phyloP scores from a whole-genome alignment of 1,139 yeast genomes.

The Arxiozyma heterogenica region DNA sequence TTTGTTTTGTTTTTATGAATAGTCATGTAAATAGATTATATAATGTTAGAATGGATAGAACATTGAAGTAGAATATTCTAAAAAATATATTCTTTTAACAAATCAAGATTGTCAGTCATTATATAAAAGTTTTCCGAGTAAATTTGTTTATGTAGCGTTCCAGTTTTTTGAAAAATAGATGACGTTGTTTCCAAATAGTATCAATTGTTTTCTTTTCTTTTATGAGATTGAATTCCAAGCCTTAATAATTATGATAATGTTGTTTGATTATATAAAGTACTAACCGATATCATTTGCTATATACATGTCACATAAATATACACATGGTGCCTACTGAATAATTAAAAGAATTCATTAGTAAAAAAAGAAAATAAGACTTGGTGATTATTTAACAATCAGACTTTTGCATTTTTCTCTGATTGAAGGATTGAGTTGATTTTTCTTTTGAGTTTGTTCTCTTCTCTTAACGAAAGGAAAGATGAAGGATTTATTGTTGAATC shows the following conservation, averaged over 20 bases:
- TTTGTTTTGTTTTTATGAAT: too few species aligned
- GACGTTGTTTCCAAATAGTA: constrained; percentile 13
- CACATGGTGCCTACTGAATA: not conserved
- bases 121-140: constrained; percentile 31
- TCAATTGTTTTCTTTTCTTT: constrained; percentile 15
- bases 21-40: constrained; percentile 32
- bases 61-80: constrained; percentile 43
- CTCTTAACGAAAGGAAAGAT: not conserved
- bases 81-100: constrained; percentile 53
- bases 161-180: constrained; percentile 28
- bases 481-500: not conserved
- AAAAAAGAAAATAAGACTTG: not conserved
- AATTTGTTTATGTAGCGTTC: constrained; percentile 29
- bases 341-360: too few species aligned
- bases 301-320: not conserved
- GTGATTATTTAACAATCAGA: not conserved
- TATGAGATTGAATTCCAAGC: not conserved
- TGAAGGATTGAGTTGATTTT: not conserved
- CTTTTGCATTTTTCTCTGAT: not conserved
- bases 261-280: not conserved
- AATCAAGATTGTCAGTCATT: constrained; percentile 53
- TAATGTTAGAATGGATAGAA: too few species aligned
- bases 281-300: not conserved
- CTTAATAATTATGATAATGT: too few species aligned
- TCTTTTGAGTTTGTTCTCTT: not conserved